These are phyloP conservation scores for Paxillus involutus DNA, from an alignment of 768 basidiomycete genomes.

Conservation along the genomic window DNA sequence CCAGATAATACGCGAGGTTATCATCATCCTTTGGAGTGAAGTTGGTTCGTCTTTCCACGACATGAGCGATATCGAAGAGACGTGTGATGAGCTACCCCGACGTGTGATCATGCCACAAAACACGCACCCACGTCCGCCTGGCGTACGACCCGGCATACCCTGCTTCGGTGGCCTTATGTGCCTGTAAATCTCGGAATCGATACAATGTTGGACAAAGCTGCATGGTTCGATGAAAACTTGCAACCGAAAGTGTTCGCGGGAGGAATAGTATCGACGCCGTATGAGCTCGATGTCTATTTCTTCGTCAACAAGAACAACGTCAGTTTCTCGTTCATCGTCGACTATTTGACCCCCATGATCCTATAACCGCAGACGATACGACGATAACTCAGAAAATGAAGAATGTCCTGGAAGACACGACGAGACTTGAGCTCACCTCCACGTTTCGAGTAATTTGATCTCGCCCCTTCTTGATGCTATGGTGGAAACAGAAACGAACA, in stretches of 20 bases:
- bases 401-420: neutral
- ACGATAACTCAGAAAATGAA: no score
- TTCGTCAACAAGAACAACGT: constrained; percentile 32
- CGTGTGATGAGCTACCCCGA: neutral
- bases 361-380: constrained; percentile 3
- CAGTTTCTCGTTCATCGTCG: constrained; percentile 10
- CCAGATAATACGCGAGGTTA: constrained; percentile 47
- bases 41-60: constrained; percentile 16
- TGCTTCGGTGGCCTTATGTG: constrained; percentile 2
- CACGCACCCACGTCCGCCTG: constrained; percentile 1
- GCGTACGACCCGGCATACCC: constrained; percentile 25
- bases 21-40: constrained; percentile 44
- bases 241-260: constrained; percentile 13
- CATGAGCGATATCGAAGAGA: neutral
- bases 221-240: constrained; percentile 22
- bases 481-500: constrained; percentile 28
- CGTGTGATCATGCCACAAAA: neutral
- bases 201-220: constrained; percentile 25
- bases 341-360: constrained; percentile 21
- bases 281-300: constrained; percentile 23
- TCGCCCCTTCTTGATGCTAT: constrained; percentile 23
- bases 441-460: constrained; percentile 17
- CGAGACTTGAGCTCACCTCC: constrained; percentile 13
- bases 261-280: constrained; percentile 26
- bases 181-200: constrained; percentile 12